Evolutionary conservation across 2,329 filamentous ascomycete species (phyloP).

Genomic region (Talaromyces sp.): DNA sequence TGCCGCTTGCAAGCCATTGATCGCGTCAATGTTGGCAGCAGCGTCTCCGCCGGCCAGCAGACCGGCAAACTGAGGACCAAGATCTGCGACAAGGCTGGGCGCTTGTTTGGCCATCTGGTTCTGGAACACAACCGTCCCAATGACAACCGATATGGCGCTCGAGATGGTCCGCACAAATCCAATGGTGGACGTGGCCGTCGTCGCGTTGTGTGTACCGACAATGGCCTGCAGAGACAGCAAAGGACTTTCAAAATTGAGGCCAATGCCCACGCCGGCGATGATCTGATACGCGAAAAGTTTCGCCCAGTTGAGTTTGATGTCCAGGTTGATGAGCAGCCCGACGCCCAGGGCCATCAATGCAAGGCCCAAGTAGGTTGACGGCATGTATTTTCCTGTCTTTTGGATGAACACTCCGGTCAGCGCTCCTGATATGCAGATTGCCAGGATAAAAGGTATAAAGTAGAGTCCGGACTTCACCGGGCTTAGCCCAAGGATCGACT

Average conservation of each 20-base stretch:
- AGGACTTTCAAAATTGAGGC: constrained; percentile 49
- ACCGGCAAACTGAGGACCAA: constrained; percentile 1
- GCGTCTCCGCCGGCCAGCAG: constrained; percentile 6
- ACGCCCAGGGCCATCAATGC: constrained; percentile 51
- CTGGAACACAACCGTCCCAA: constrained; percentile 44
- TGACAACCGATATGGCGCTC: constrained; percentile 48
- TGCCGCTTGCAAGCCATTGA: constrained; percentile 1
- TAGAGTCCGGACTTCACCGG: constrained; percentile 63
- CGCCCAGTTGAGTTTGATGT: constrained; percentile 38
- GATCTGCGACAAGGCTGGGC: constrained; percentile 6
- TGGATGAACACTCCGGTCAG: constrained; percentile 59
- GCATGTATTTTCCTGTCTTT: constrained; percentile 56
- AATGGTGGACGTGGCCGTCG: constrained; percentile 52
- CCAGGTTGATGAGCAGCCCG: constrained; percentile 51
- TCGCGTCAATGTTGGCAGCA: constrained; percentile 6
- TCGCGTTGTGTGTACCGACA: constrained; percentile 49
- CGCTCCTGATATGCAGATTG: constrained; percentile 54
- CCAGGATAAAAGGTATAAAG: constrained; percentile 57
- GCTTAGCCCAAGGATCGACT: constrained; percentile 57
- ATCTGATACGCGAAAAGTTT: constrained; percentile 39
- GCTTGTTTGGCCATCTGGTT: constrained; percentile 23
- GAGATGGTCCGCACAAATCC: constrained; percentile 50
- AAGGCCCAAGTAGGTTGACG: constrained; percentile 50
- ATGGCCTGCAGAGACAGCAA: constrained; percentile 51
- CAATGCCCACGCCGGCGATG: constrained; percentile 46